Conservation (phyloP, 495 filamentous ascomycete genomes). For the Echria macrotheca region DNA sequence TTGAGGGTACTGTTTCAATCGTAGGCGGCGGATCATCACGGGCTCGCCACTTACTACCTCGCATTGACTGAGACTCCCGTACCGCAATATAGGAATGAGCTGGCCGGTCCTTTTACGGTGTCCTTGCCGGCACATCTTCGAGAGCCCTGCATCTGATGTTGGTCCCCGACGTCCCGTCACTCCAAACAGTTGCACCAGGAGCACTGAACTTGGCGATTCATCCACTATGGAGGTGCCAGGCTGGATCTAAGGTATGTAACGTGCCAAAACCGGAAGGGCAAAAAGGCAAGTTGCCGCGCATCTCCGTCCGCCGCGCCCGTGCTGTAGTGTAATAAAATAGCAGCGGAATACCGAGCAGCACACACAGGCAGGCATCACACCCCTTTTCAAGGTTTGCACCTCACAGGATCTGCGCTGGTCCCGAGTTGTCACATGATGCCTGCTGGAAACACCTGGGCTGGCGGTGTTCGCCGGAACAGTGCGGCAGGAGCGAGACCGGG, state of each 20-base stretch:
- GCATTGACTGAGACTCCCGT: constrained; percentile 6
- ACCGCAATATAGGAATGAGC: not conserved
- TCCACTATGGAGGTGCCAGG: not conserved
- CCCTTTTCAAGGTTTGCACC: not conserved
- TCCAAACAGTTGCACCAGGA: constrained; percentile 9
- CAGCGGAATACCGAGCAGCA: not conserved
- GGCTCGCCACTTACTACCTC: not conserved
- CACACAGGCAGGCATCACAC: not conserved
- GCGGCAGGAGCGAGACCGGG: not conserved
- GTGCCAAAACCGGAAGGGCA: not conserved
- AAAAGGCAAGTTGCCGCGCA: not conserved
- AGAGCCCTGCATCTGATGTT: not conserved
- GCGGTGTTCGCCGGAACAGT: not conserved
- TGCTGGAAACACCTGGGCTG: not conserved
- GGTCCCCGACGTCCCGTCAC: not conserved
- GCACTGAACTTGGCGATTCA: constrained; percentile 5
- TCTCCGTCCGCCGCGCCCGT: not conserved
- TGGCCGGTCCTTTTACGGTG: constrained; percentile 6
- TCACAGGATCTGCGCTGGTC: not conserved
- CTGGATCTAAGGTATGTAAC: not conserved
- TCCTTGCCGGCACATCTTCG: too few relatives aligned
- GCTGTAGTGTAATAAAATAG: not conserved
- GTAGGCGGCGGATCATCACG: not conserved
- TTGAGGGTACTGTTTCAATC: constrained; percentile 5
- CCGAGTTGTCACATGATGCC: not conserved